Evolutionary conservation across 805 yeast species (phyloP), one percentile per base, ranked within the genome.

Genomic region (Jamesozyma hellenica): DNA sequence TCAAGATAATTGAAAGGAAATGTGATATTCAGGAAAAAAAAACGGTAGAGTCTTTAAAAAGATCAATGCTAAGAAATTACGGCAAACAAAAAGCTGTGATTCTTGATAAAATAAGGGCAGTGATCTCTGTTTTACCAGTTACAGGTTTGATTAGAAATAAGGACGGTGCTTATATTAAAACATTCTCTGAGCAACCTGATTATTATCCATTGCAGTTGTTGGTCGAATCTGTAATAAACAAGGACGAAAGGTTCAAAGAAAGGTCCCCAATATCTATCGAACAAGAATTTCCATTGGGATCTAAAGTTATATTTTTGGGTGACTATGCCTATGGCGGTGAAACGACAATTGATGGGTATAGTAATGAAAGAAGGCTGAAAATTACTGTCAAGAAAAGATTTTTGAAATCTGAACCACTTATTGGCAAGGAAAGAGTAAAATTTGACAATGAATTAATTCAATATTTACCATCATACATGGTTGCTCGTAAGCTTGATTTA

Each of bases 271-370:
- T 75, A 28, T 86, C 96, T 6, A 67, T 92, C 42, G 79, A 76
- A 7, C 75, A 83, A 46, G 96, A 90, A 58, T 92, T 72, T 61
- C 96, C 96, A 15, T 39, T 71, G 4, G 79, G 73, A 13, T 71
- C 82, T 0, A 74, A 76, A 38, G 88, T 79, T 21, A 74, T 90
- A 8, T 84, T 84, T 55, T 66, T 92, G 44, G 94, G 96, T 35
- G 85, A 79, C 21, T 77, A 78, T 59, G 94, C 88, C 2, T 92
- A 85, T 56, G 97, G 98, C 40, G 74, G 85, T 4, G 77, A 82
- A 33, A 84, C 86, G 4, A 66, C 66, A 17, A 72, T 83, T 34
- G 72, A 71, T 35, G 90, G 83, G 0, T 75, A 80, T 52, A 68
- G 67, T 25, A 66, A 68, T 18, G 58, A 58, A 6, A 54, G 62